phyloP scores from a whole-genome alignment of 1,139 yeast species.

The Neolecta irregularis region DNA sequence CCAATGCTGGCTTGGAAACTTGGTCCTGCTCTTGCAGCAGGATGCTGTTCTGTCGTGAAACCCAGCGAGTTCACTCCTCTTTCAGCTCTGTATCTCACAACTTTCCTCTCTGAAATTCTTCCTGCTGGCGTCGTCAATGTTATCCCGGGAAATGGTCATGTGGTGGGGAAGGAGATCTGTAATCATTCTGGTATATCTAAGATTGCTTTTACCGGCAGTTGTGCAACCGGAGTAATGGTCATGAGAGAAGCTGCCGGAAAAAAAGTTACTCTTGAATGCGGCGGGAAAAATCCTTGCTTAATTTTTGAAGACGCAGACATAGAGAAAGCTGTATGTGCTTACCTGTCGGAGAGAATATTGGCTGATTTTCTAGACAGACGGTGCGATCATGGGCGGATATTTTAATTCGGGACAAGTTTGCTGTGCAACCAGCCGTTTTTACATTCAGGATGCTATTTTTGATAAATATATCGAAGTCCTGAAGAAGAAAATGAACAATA shows the following conservation, averaged over 20 bases:
- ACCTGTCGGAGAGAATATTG: no score
- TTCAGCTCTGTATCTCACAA: slow-evolving; percentile 67
- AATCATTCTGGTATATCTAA: slow-evolving; percentile 54
- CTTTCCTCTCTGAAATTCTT: slow-evolving; percentile 64
- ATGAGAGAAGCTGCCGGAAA: slow-evolving; percentile 70
- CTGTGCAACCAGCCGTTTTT: slow-evolving; percentile 64
- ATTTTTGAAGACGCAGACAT: slow-evolving; percentile 74
- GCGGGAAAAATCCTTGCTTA: slow-evolving; percentile 88
- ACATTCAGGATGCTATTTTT: slow-evolving; percentile 47
- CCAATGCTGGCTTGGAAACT: slow-evolving; percentile 88
- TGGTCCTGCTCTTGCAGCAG: slow-evolving; percentile 87
- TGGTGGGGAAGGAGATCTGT: slow-evolving; percentile 54
- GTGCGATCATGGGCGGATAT: slow-evolving; percentile 51
- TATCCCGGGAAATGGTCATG: slow-evolving; percentile 36
- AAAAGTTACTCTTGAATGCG: slow-evolving; percentile 73
- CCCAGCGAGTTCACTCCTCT: slow-evolving; percentile 87
- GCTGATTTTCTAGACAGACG: no score
- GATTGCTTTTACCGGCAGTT: slow-evolving; percentile 83
- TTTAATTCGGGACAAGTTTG: slow-evolving; percentile 73
- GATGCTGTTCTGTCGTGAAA: slow-evolving; percentile 78
- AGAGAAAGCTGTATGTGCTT: slow-evolving; percentile 68
- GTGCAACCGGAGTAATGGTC: slow-evolving; percentile 62
- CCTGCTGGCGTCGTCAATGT: slow-evolving; percentile 76
- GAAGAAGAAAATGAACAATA: slow-evolving; percentile 36
- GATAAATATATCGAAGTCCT: slow-evolving; percentile 41